phyloP scores from a whole-genome alignment of 1,139 yeast genomes.

The Yamadazyma kanchanaburiensis region DNA sequence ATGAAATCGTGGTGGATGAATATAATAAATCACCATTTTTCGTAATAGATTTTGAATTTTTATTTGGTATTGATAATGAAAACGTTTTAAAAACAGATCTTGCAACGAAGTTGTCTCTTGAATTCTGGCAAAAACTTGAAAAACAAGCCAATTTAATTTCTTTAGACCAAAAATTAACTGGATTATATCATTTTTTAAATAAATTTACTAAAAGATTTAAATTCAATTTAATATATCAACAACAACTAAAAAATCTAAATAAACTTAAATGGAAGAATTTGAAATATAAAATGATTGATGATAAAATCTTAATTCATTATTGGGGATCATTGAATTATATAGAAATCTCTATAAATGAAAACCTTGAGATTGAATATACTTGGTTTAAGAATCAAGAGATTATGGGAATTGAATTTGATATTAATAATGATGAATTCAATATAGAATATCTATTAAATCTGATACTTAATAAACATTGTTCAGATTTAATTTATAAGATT shows the following conservation, averaged over 20 bases:
- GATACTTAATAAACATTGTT: conserved; percentile 40
- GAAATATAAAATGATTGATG: conserved; percentile 56
- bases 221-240: conserved; percentile 60
- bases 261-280: conserved; percentile 63
- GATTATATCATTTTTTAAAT: conserved; percentile 66
- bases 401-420: conserved; percentile 5
- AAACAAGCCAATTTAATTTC: conserved; percentile 55
- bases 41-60: conserved; percentile 71
- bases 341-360: conserved; percentile 61
- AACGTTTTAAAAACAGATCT: conserved; percentile 25
- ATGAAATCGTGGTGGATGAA: conserved; percentile 48
- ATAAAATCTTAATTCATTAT: conserved; percentile 60
- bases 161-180: conserved; percentile 48
- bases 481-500: conserved; percentile 24
- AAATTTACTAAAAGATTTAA: conserved; percentile 73
- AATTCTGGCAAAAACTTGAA: conserved; percentile 48
- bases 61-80: conserved; percentile 37
- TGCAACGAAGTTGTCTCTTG: conserved; percentile 29
- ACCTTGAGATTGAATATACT: conserved; percentile 51
- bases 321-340: conserved; percentile 64
- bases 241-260: conserved; percentile 57
- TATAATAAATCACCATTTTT: conserved; percentile 59
- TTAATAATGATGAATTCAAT: conserved; percentile 23
- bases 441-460: conserved; percentile 33
- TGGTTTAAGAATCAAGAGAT: conserved; percentile 64